Conservation (phyloP, 331 rosid species). For the Prunus yedoensis region DNA sequence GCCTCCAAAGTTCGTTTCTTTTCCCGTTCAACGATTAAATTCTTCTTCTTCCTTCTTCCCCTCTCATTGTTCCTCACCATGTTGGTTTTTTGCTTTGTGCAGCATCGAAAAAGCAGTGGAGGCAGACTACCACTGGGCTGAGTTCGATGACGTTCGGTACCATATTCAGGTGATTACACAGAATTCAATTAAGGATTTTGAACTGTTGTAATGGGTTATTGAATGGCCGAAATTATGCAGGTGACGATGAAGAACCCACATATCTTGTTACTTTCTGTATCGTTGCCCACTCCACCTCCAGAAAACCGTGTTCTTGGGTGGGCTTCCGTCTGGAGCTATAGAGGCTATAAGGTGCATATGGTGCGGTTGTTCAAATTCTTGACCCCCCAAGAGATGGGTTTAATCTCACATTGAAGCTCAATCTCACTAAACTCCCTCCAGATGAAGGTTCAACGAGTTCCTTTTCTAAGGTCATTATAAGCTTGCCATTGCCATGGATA, state of each 20-base stretch:
- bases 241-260: constrained; percentile 80
- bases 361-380: constrained; percentile 69
- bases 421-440: constrained; percentile 76
- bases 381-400: constrained; percentile 98
- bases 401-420: constrained; percentile 84
- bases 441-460: constrained; percentile 75
- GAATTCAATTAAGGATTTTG: constrained; percentile 5
- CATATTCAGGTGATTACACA: constrained; percentile 69
- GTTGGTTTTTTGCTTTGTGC: constrained; percentile 26
- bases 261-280: constrained; percentile 65
- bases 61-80: constrained; percentile 1
- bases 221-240: constrained; percentile 29
- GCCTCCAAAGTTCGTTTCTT: constrained; percentile 58
- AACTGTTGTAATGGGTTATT: not conserved
- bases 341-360: constrained; percentile 90
- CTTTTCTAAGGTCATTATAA: constrained; percentile 41
- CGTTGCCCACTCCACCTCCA: constrained; percentile 82
- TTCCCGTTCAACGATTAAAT: not conserved
- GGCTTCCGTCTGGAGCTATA: constrained; percentile 87
- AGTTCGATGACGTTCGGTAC: constrained; percentile 90
- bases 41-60: constrained; percentile 3
- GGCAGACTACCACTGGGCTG: constrained; percentile 89
- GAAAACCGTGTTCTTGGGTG: constrained; percentile 71
- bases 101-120: constrained; percentile 89
- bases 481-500: constrained; percentile 35